Base-by-base conservation (phyloP, 495 filamentous ascomycete species). In the Lichenothelia convexa region DNA sequence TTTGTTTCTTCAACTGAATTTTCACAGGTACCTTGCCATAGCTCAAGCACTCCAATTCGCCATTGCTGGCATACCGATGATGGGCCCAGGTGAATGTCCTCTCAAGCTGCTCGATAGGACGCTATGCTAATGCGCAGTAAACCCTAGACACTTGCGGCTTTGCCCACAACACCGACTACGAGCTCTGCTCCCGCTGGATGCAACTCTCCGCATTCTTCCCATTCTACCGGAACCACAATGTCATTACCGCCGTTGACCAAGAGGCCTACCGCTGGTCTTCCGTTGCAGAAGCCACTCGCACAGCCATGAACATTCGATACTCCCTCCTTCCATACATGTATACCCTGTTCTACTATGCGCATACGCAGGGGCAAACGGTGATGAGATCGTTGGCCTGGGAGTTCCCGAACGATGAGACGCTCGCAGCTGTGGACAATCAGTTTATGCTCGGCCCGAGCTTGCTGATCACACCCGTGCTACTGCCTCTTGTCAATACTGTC, bases 181-280 rank as follows among this genome's bases (percentile, higher is more conserved):
- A 87, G 47, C 68, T 92, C 8, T 92, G 83, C 50, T 70, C 70
- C 36, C 68, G 83, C 5, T 92, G 83, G 83, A 87, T 86, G 80
- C 75, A 82, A 53, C 65, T 91, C 1, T 67, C 63, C 1, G 81
- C 82, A 16, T 89, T 91, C 62, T 84, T 86, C 60, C 79, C 81
- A 4, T 91, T 89, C 59, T 92, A 86, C 54, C 68, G 80, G 3
- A 87, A 87, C 53, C 82, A 92, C 59, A 85, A 87, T 49, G 60
- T 58, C 2, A 57, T 76, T 15, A 60, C 60, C 1, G 67, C 75
- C 15, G 64, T 64, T 36, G 43, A 65, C 0, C 83, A 92, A 50
- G 83, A 92, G 53, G 75, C 80, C 0, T 92, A 84, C 48, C 42
- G 61, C 2, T 92, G 83, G 83, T 53, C 61, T 2, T 65, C 65